Base-by-base conservation (phyloP, 208 protist species). In the Crithidia fasciculata region DNA sequence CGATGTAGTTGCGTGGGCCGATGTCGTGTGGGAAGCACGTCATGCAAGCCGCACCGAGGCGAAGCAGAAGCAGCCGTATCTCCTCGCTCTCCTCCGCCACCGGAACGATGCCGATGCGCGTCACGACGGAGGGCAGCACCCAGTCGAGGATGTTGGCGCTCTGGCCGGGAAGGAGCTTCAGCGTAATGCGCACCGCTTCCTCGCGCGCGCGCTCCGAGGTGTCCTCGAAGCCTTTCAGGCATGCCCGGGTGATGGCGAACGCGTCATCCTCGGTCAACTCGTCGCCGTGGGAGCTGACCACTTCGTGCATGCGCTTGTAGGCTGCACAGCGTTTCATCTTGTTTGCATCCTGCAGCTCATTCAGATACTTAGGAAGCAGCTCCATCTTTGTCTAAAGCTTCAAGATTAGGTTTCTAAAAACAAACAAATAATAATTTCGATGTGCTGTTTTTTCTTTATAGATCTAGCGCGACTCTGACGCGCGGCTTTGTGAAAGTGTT, bases 21-120 rank as follows among this genome's bases (percentile, higher is more conserved):
- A 97, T 96, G 41, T 95, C 93, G 72, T 95, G 88, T 4, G 93
- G 93, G 72, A 95, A 97, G 28, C 52, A 73, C n/a, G 86, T 77
- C 79, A 97, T 88, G 83, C 93, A 97, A 16, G 76, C 65, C 0
- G 74, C 56, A 7, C 86, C 81, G 28, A 97, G 73, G 16, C 73
- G 66, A 37, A 97, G 80, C 7, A 95, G 79, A 13, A 85, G 83
- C 28, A 97, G 74, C 8, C 93, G 80, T 39, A 97, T 77, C 43
- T 95, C 89, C 59, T 97, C 93, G 69, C 90, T 92, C 43, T 94
- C 82, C 78, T 97, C 90, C 5, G 77, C 84, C 47, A 92, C 85
- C 0, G 86, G 76, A 10, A 78, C 84, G 10, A 93, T 76, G 6
- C 89, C 93, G 66, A 97, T 92, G 36, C 93, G 76, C 0, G 93